Evolutionary conservation across 805 yeast genomes (phyloP).

Genomic region (Kodamaea restingae): DNA sequence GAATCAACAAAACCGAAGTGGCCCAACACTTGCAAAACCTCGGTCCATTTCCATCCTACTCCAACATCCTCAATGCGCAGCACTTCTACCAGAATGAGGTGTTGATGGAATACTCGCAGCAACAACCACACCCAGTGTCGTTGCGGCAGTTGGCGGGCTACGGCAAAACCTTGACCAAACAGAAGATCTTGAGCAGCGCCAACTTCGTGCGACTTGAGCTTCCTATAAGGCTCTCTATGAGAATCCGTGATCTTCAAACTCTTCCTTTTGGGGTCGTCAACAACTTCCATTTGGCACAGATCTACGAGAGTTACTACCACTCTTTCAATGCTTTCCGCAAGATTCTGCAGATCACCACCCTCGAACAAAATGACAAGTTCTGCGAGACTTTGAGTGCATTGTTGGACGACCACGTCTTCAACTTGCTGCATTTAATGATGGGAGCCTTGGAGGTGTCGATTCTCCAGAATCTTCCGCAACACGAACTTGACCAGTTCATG

Average conservation of each 20-base stretch:
- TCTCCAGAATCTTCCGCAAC: slow-evolving; percentile 52
- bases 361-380: slow-evolving; percentile 74
- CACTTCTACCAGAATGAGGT: slow-evolving; percentile 85
- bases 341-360: slow-evolving; percentile 59
- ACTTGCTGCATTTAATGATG: slow-evolving; percentile 86
- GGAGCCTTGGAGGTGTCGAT: slow-evolving; percentile 83
- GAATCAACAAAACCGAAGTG: slow-evolving; percentile 26
- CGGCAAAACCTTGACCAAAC: slow-evolving; percentile 72
- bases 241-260: slow-evolving; percentile 72
- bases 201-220: slow-evolving; percentile 84
- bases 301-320: slow-evolving; percentile 83
- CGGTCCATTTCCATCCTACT: slow-evolving; percentile 41
- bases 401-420: slow-evolving; percentile 73
- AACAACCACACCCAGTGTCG: slow-evolving; percentile 83
- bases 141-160: slow-evolving; percentile 86
- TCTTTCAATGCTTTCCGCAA: slow-evolving; percentile 83
- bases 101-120: slow-evolving; percentile 56
- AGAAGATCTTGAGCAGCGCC: slow-evolving; percentile 77
- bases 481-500: slow-evolving; percentile 67
- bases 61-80: slow-evolving; percentile 48
- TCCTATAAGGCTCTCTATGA: slow-evolving; percentile 77
- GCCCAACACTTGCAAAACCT: slow-evolving; percentile 30
- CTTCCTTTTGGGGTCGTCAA: slow-evolving; percentile 81
- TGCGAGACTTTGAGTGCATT: slow-evolving; percentile 60
- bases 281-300: slow-evolving; percentile 80